Conservation (phyloP, 2,329 filamentous ascomycete genomes). For the Monosporascus sp. region DNA sequence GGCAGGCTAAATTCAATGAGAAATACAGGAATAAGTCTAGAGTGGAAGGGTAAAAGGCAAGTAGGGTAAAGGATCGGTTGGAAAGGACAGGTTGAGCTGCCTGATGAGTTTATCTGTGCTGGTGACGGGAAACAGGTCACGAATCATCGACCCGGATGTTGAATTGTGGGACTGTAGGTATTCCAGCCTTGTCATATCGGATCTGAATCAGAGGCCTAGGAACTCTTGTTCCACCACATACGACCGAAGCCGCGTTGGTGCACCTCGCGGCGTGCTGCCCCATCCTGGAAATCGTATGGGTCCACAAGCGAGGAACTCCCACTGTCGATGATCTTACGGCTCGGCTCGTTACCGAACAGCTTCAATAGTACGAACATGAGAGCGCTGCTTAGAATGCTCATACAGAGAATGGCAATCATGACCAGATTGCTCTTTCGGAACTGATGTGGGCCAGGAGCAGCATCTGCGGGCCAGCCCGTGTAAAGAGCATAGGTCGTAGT, state of each 20-base stretch:
- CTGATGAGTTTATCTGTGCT: conserved; percentile 2
- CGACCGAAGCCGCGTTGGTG: conserved; percentile 54
- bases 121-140: conserved; percentile 1
- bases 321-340: conserved; percentile 36
- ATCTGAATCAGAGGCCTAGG: conserved; percentile 10
- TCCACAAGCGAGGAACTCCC: conserved; percentile 32
- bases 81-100: conserved; percentile 35
- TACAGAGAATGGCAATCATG: conserved; percentile 79
- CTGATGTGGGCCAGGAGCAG: conserved; percentile 59
- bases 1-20: conserved; percentile 15
- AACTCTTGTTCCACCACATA: conserved; percentile 29
- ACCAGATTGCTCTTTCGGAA: conserved; percentile 80
- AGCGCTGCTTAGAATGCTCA: conserved; percentile 69
- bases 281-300: conserved; percentile 48
- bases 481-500: conserved; percentile 87
- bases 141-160: conserved; percentile 11
- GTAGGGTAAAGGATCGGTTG: neutral
- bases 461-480: conserved; percentile 77
- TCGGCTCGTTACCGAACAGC: conserved; percentile 49
- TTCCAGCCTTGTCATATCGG: neutral
- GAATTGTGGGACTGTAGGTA: conserved; percentile 17
- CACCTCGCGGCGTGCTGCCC: conserved; percentile 53
- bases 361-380: conserved; percentile 63
- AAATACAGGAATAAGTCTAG: conserved; percentile 5
- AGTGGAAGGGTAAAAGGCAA: conserved; percentile 7